These are phyloP conservation scores for Podospora pseudoanserina DNA, from an alignment of 495 filamentous ascomycete species.

Conservation along the genomic window DNA sequence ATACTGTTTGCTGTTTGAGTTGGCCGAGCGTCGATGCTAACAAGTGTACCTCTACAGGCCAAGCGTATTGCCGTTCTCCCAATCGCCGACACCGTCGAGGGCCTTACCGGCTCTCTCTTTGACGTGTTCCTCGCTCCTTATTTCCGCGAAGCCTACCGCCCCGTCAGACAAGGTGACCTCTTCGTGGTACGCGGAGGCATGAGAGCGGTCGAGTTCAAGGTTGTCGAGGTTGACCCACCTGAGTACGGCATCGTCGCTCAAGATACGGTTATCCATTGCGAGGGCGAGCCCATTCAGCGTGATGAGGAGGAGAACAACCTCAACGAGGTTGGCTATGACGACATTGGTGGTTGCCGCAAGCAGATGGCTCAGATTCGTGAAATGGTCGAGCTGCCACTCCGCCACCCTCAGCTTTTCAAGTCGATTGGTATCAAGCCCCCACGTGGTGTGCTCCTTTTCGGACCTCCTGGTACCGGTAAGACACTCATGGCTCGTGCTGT, in stretches of 20 bases:
- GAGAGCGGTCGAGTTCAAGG: constrained; percentile 99
- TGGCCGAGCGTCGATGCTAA: constrained; percentile 6
- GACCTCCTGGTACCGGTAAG: constrained; percentile 97
- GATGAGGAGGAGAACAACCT: constrained; percentile 99
- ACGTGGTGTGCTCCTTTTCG: constrained; percentile 96
- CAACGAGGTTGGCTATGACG: constrained; percentile 98
- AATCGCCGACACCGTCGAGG: constrained; percentile 97
- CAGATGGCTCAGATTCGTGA: constrained; percentile 99
- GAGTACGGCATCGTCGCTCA: constrained; percentile 98
- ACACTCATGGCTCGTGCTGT: constrained; percentile 98
- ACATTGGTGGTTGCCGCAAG: constrained; percentile 98
- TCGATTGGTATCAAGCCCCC: constrained; percentile 99
- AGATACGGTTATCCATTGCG: constrained; percentile 97
- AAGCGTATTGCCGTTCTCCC: constrained; percentile 98
- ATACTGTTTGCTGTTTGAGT: not conserved
- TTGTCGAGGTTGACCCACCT: constrained; percentile 95
- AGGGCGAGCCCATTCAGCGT: constrained; percentile 96
- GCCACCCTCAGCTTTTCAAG: constrained; percentile 98
- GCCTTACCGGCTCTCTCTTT: constrained; percentile 93
- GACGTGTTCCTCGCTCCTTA: constrained; percentile 99
- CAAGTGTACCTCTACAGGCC: constrained; percentile 53
- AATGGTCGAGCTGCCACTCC: constrained; percentile 91
- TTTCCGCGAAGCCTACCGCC: constrained; percentile 98
- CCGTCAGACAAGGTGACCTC: constrained; percentile 91
- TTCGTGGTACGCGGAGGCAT: constrained; percentile 97